phyloP scores from a whole-genome alignment of 2,329 filamentous ascomycete genomes.

The Colletotrichum incanum region DNA sequence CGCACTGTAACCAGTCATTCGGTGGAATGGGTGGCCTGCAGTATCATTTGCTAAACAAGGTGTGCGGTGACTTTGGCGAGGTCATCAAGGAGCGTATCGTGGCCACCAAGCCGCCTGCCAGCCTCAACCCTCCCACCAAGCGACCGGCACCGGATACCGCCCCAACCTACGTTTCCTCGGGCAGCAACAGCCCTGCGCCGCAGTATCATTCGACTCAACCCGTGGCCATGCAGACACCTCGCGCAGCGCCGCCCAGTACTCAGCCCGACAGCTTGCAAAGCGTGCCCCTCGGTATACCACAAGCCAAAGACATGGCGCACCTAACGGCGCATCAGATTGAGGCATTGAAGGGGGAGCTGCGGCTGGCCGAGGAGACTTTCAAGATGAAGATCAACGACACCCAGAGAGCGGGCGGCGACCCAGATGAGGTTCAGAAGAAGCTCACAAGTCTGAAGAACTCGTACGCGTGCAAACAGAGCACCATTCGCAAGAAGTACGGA shows the following conservation, averaged over 20 bases:
- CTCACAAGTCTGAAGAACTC: conserved; percentile 65
- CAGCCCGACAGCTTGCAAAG: background rate
- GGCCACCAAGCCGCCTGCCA: background rate
- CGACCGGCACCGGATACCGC: conserved; percentile 9
- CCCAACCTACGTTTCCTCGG: background rate
- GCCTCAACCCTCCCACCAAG: conserved; percentile 7
- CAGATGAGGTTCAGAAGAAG: conserved; percentile 41
- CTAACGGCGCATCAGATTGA: conserved; percentile 24
- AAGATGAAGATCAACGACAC: conserved; percentile 27
- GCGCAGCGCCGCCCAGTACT: background rate
- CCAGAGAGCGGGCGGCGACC: background rate
- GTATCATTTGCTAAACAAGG: conserved; percentile 62
- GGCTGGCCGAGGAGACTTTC: conserved; percentile 51
- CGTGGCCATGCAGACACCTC: conserved; percentile 6
- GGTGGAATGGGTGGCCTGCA: conserved; percentile 56
- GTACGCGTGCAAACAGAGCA: conserved; percentile 70
- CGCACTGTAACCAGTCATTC: conserved; percentile 64
- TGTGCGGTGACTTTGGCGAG: conserved; percentile 62
- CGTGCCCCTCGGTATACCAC: conserved; percentile 21
- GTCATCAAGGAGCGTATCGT: conserved; percentile 4
- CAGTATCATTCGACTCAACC: background rate
- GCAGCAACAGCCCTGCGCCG: conserved; percentile 15
- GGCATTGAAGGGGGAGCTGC: conserved; percentile 56
- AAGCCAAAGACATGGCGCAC: conserved; percentile 32
- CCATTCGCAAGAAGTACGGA: conserved; percentile 72